phyloP scores from a whole-genome alignment of 1,284 basidiomycete genomes.

The Cutaneotrichosporon sp. region DNA sequence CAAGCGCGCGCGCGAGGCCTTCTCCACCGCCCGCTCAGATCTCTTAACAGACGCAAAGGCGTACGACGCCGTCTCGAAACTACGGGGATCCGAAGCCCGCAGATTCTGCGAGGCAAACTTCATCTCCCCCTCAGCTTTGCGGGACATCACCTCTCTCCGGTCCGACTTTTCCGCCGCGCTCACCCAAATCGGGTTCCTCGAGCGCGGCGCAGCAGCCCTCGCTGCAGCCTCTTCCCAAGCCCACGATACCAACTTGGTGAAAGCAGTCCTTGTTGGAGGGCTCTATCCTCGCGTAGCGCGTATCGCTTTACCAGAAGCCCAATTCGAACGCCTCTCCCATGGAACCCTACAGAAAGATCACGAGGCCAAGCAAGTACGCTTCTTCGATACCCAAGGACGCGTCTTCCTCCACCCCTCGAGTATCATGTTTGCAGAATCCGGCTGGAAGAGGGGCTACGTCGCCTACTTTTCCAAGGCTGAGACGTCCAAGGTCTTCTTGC shows the following conservation, averaged over 20 bases:
- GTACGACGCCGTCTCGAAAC: slow-evolving; percentile 65
- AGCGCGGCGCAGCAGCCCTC: slow-evolving; percentile 53
- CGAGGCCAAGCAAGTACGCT: slow-evolving; percentile 73
- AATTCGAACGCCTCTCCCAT: slow-evolving; percentile 76
- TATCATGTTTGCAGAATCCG: slow-evolving; percentile 69
- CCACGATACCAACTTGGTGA: slow-evolving; percentile 68
- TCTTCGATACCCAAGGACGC: slow-evolving; percentile 62
- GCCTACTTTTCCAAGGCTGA: slow-evolving; percentile 79
- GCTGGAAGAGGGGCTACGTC: slow-evolving; percentile 75
- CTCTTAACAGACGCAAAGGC: slow-evolving; percentile 77
- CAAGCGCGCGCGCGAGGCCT: slow-evolving; percentile 66
- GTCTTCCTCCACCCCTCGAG: slow-evolving; percentile 72
- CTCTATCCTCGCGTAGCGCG: slow-evolving; percentile 76
- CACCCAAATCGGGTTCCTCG: slow-evolving; percentile 69
- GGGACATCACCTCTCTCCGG: slow-evolving; percentile 78
- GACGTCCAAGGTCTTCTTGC: slow-evolving; percentile 80
- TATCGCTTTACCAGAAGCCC: slow-evolving; percentile 71
- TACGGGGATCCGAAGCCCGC: slow-evolving; percentile 50
- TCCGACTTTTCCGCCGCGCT: slow-evolving; percentile 74
- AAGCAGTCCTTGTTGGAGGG: slow-evolving; percentile 76
- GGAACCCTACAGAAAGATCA: slow-evolving; percentile 79
- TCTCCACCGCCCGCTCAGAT: slow-evolving; percentile 75
- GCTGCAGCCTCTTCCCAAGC: slow-evolving; percentile 59
- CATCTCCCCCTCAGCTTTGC: slow-evolving; percentile 69
- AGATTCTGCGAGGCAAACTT: slow-evolving; percentile 84